These are phyloP conservation scores for Fistulifera pelliculosa DNA, from an alignment of 108 stramenopile species.

Conservation along the genomic window DNA sequence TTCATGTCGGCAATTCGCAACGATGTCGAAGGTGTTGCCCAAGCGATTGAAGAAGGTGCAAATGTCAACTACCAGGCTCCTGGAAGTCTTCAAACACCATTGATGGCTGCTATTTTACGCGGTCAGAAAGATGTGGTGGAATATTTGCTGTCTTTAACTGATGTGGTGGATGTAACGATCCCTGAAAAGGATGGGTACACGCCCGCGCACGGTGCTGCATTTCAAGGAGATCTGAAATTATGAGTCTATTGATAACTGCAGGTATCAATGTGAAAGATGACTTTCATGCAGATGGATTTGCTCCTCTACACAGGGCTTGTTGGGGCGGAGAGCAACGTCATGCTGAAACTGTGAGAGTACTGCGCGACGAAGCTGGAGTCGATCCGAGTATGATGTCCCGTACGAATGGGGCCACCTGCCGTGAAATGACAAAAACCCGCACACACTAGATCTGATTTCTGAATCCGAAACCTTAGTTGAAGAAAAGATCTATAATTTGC, in stretches of 20 bases:
- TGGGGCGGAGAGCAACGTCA: slow-evolving; percentile 8
- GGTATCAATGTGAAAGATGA: slow-evolving; percentile 12
- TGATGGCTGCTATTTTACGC: slow-evolving; percentile 24
- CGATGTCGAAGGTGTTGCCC: neutral
- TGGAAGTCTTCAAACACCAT: slow-evolving; percentile 30
- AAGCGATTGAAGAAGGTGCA: slow-evolving; percentile 7
- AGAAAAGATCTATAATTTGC: too few species aligned
- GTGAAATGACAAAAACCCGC: slow-evolving; percentile 7
- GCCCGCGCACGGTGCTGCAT: slow-evolving; percentile 38
- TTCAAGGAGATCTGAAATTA: slow-evolving; percentile 36
- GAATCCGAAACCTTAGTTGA: neutral
- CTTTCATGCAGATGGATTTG: slow-evolving; percentile 9
- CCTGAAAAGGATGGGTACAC: slow-evolving; percentile 40
- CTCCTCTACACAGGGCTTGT: slow-evolving; percentile 12
- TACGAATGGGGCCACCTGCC: neutral
- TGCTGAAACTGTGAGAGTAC: slow-evolving; percentile 7
- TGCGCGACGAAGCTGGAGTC: slow-evolving; percentile 1
- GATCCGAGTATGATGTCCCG: neutral
- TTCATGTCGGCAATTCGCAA: neutral
- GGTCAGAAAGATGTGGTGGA: slow-evolving; percentile 27
- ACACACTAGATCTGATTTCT: neutral
- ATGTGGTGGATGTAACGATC: slow-evolving; percentile 23
- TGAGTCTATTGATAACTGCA: slow-evolving; percentile 9
- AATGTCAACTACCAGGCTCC: slow-evolving; percentile 24
- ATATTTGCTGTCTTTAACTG: slow-evolving; percentile 17